Evolutionary conservation across 352 stramenopile genomes (phyloP), one percentile per base, ranked within the genome.

Genomic region (Peronospora farinosa): DNA sequence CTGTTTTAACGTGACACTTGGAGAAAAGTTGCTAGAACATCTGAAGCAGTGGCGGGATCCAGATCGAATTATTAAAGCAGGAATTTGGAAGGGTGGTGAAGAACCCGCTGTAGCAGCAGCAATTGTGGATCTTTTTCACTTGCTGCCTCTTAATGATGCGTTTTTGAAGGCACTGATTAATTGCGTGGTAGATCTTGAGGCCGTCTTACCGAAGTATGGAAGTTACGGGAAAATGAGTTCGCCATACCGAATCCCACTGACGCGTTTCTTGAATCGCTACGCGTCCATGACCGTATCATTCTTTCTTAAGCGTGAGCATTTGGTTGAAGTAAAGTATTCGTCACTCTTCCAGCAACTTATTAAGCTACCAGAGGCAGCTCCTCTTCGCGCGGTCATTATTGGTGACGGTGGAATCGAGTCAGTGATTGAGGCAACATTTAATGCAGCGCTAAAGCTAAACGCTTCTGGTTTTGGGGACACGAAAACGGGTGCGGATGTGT

Each of bases 1-100:
- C 36, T 98, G 95, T 74, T 99, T 99, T 55, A 98, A 98, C 47
- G 95, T 97, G 30, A 98, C 93, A 10, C 70, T 99, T 0, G 96
- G 95, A 5, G 95, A 98, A 56, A 98, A 98, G 60, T 60, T 99
- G 25, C 63, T 98, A 1, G 95, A 98, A 51, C 95, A 98, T 57
- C 60, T 98, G 11, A 93, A 97, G 59, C 91, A 97, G 57, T 98
- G 87, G 87, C 74, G 81, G 15, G 85, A 96, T 47, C 87, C 88
- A 0, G 86, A 94, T 31, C 82, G 85, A 28, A 95, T 95, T 36
- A 81, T 93, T 25, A 94, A 96, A 68, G 87, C 88, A 33, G 72
- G 55, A n/a, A 97, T 92, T 54, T 97, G 88, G 88, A 95, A 95
- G 47, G 69, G 81, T 2, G 96, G 95, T 1, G 90, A 98, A 59